Evolutionary conservation across 306 rosid species (phyloP).

Genomic region (Hippophae rhamnoides): DNA sequence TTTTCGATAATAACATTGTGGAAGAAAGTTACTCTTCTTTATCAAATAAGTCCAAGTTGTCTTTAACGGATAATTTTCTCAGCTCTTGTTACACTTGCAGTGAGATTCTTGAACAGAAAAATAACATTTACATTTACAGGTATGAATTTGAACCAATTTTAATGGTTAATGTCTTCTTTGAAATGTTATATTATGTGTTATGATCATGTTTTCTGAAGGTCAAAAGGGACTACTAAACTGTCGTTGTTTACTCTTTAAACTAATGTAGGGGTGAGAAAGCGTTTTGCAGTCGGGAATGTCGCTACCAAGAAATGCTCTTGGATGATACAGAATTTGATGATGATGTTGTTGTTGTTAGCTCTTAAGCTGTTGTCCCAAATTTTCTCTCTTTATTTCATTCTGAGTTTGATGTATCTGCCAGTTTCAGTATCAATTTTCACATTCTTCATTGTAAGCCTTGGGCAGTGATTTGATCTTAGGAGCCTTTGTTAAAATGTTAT

Average conservation of each 20-base stretch:
- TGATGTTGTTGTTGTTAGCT: not conserved
- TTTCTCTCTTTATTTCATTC: not conserved
- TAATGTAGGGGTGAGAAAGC: constrained; percentile 74
- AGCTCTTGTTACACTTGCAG: constrained; percentile 69
- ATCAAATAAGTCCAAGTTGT: constrained; percentile 13
- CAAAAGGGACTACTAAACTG: no score
- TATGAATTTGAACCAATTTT: not conserved
- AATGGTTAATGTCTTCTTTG: no score
- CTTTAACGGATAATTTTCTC: constrained; percentile 40
- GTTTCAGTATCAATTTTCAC: constrained; percentile 11
- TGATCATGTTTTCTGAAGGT: not conserved
- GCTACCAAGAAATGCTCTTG: constrained; percentile 65
- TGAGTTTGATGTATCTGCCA: not conserved
- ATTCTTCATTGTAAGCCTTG: constrained; percentile 12
- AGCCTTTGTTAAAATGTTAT: not conserved
- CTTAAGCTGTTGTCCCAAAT: constrained; percentile 13
- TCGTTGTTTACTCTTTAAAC: constrained; percentile 2
- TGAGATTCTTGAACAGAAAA: constrained; percentile 33
- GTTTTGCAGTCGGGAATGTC: constrained; percentile 76
- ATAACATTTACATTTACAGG: no score
- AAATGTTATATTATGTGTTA: no score
- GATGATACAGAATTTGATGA: constrained; percentile 49
- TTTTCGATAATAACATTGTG: constrained; percentile 65
- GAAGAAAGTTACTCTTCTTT: constrained; percentile 25
- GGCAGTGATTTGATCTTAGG: constrained; percentile 5